A percentile compares a stretch with the other conserved stretches of the same genome.
phyloP scores from a whole-genome alignment of 257 asterid genomes.

The Leonotis leonurus region DNA sequence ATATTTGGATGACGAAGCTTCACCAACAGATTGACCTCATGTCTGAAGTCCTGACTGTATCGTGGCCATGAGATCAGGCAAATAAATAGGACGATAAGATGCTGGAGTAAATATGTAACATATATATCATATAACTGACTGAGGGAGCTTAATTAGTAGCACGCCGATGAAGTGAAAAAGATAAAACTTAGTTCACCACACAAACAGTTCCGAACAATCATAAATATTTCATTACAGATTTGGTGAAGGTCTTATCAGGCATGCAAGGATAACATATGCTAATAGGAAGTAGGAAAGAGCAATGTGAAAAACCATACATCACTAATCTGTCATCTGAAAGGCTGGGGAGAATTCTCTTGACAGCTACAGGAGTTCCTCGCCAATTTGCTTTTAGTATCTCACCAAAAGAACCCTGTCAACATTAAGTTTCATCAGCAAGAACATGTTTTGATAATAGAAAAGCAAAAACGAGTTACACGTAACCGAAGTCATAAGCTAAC shows the following conservation, averaged over 20 bases:
- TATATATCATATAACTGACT: background rate
- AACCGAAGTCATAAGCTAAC: conserved; percentile 1
- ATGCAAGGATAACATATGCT: background rate
- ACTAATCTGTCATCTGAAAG: conserved; percentile 97
- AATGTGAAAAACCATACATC: conserved; percentile 50
- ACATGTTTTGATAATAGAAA: conserved; percentile 2
- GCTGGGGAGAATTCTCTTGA: conserved; percentile 95
- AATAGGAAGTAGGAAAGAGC: background rate
- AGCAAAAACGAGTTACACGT: background rate
- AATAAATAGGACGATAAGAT: conserved; percentile 11
- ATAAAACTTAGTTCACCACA: no score
- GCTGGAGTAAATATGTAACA: conserved; percentile 6
- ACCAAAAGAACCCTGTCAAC: conserved; percentile 92
- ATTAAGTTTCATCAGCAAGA: conserved; percentile 28
- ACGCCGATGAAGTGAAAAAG: no score
- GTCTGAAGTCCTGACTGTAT: conserved; percentile 95
- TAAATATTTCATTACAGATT: background rate
- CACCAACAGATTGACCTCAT: conserved; percentile 95
- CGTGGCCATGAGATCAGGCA: conserved; percentile 18
- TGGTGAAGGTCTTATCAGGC: conserved; percentile 8
- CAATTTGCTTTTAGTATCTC: conserved; percentile 93
- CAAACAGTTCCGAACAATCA: no score
- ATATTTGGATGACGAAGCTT: conserved; percentile 99
- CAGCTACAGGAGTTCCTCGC: conserved; percentile 99
- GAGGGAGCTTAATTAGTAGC: conserved; percentile 2